phyloP scores from a whole-genome alignment of 2,329 filamentous ascomycete species.

The Phaeoacremonium minimum region DNA sequence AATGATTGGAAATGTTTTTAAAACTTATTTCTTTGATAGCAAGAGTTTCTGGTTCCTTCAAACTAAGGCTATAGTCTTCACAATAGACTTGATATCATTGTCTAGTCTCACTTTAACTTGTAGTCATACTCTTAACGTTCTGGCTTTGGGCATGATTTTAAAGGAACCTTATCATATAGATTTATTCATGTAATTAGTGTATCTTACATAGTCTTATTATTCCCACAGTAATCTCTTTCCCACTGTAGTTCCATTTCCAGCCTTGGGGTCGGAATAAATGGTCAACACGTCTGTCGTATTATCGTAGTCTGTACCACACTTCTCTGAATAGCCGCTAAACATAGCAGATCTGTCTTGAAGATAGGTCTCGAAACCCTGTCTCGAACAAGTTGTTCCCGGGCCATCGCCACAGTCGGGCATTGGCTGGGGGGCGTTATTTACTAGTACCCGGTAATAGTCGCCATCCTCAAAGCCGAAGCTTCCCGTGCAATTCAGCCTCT shows the following conservation, averaged over 20 bases:
- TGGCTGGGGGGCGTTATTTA: slow-evolving; percentile 37
- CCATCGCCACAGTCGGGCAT: slow-evolving; percentile 36
- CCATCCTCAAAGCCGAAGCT: slow-evolving; percentile 49
- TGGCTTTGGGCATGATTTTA: too few species aligned
- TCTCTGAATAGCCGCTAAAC: slow-evolving; percentile 34
- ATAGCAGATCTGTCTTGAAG: slow-evolving; percentile 28
- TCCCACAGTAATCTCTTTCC: slow-evolving; percentile 17
- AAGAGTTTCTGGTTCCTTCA: too few species aligned
- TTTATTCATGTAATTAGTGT: too few species aligned
- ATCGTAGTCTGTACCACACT: slow-evolving; percentile 27
- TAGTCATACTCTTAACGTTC: too few species aligned
- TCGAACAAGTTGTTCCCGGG: slow-evolving; percentile 37
- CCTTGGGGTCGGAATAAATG: slow-evolving; percentile 22
- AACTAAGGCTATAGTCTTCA: too few species aligned
- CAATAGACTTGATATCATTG: too few species aligned
- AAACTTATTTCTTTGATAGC: too few species aligned
- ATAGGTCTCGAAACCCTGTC: slow-evolving; percentile 30
- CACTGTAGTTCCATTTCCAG: slow-evolving; percentile 19
- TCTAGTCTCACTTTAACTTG: too few species aligned
- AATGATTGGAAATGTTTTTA: too few species aligned
- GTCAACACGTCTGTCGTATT: slow-evolving; percentile 28
- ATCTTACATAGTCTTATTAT: too few species aligned
- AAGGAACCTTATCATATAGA: too few species aligned
- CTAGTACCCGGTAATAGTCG: slow-evolving; percentile 41
- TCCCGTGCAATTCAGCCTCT: slow-evolving; percentile 57